Evolutionary conservation across 176 grass and related monocot species (phyloP).

Genomic region (Calamus simplicifolius): DNA sequence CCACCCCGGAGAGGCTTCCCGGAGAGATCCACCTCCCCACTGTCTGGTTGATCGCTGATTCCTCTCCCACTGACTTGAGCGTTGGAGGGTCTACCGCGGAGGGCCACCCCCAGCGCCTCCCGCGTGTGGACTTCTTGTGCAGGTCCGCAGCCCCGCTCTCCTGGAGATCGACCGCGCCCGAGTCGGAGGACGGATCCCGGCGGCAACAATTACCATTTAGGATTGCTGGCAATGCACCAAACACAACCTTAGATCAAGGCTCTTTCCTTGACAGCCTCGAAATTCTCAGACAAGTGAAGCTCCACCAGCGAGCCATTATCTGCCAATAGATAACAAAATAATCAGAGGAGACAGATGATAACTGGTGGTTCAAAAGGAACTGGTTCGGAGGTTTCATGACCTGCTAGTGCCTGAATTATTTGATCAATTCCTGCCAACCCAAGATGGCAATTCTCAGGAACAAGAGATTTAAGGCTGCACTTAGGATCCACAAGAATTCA

Average conservation of each 20-base stretch:
- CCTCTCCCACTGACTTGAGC: no score
- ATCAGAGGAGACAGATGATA: background rate
- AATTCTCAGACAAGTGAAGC: constrained; percentile 53
- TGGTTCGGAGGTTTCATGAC: constrained; percentile 33
- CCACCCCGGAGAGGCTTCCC: no score
- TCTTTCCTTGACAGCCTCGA: constrained; percentile 23
- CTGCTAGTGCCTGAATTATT: constrained; percentile 53
- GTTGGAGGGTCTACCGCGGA: no score
- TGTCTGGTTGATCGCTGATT: no score
- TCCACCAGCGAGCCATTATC: constrained; percentile 73
- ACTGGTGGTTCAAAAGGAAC: background rate
- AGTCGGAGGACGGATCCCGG: no score
- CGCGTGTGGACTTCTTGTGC: no score
- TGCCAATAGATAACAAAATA: constrained; percentile 7
- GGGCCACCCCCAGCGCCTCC: no score
- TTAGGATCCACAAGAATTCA: constrained; percentile 41
- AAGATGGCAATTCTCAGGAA: constrained; percentile 58
- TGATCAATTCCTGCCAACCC: constrained; percentile 44
- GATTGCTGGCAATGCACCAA: no score
- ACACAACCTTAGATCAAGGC: constrained; percentile 1
- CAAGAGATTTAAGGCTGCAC: constrained; percentile 58
- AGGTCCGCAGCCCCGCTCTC: no score
- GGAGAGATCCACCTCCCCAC: no score
- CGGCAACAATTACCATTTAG: no score
- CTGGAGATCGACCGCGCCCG: no score